Percentiles rank a stretch among this genome's conserved stretches.
phyloP scores from a whole-genome alignment of 495 filamentous ascomycete species.

The Ascodesmis nigricans region DNA sequence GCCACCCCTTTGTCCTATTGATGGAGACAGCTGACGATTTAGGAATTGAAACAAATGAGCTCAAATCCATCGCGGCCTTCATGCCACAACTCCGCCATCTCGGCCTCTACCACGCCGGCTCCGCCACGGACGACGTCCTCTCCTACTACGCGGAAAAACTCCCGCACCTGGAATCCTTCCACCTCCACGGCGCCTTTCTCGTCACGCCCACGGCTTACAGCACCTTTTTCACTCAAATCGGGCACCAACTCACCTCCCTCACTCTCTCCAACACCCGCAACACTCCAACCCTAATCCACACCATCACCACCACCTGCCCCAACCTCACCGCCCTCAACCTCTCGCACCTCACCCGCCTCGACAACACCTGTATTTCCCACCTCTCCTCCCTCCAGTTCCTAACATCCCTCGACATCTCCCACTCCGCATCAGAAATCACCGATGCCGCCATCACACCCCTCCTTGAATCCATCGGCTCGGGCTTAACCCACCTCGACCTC shows the following conservation, averaged over 20 bases:
- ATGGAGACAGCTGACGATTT: background rate
- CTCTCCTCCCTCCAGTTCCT: constrained; percentile 9
- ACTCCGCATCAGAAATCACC: constrained; percentile 11
- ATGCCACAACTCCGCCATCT: constrained; percentile 15
- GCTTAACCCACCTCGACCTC: constrained; percentile 12
- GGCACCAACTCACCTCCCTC: constrained; percentile 9
- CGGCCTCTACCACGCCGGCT: constrained; percentile 12
- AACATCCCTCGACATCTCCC: constrained; percentile 14
- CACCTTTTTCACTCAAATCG: constrained; percentile 10
- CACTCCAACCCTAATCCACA: constrained; percentile 8
- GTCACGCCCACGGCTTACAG: constrained; percentile 11
- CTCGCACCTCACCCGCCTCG: constrained; percentile 8
- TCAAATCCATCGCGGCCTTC: constrained; percentile 11
- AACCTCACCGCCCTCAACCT: constrained; percentile 14
- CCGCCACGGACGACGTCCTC: constrained; percentile 15
- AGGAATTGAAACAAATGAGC: constrained; percentile 13
- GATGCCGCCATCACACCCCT: constrained; percentile 10
- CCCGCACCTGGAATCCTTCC: constrained; percentile 10
- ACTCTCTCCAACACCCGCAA: constrained; percentile 15
- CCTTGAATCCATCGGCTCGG: constrained; percentile 11
- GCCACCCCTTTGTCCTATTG: background rate
- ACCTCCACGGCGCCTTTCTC: constrained; percentile 17
- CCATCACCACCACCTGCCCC: constrained; percentile 15
- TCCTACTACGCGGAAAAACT: constrained; percentile 17
- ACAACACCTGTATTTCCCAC: constrained; percentile 6